Base-by-base conservation (phyloP, 805 yeast genomes). In the Schwanniomyces occidentalis region DNA sequence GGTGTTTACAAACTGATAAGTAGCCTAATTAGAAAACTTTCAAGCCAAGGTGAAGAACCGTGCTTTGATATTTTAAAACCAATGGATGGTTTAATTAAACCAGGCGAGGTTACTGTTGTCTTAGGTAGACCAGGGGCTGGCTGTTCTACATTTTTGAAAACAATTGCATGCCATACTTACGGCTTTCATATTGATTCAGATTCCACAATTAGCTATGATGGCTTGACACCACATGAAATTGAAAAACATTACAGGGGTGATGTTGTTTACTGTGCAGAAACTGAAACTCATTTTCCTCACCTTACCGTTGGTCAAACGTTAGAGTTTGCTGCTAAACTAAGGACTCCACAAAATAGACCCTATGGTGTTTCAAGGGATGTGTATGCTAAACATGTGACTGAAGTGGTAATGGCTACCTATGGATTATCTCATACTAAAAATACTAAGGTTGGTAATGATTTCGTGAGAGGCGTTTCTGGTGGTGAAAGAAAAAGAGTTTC, bases 401-500 rank as follows among this genome's bases (percentile, higher is more conserved):
- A 58, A 21, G 71, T 67, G 13, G 60, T 57, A 31, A 63, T 67
- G 71, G 73, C 72, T 17, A 65, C 70, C 2, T 67, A 59, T 43
- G 78, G 77, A 31, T 58, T 72, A 39, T 63, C 73, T 12, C 82
- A 77, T 50, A 78, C 81, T 6, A 58, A 69, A 37, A 58, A 78
- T 45, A 76, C 83, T 23, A 73, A 71, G 41, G 84, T 79, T 28
- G 85, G 85, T 57, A 72, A 78, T 49, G 83, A 78, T 45, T 76
- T 65, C 40, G 71, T 82, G 18, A 72, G 86, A 54, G 85, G 88
- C 64, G 85, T 82, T 25, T 80, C 91, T 33, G 91, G 95, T 51
- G 93, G 95, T 69, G 93, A 85, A 63, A 69, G 95, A 46, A 84
- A 85, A 61, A 76, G 95, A 65, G 91, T 85, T 3, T 82, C 91